These are phyloP conservation scores for Geotrichum bryndzae DNA, from an alignment of 1,139 yeast species.

Conservation along the genomic window DNA sequence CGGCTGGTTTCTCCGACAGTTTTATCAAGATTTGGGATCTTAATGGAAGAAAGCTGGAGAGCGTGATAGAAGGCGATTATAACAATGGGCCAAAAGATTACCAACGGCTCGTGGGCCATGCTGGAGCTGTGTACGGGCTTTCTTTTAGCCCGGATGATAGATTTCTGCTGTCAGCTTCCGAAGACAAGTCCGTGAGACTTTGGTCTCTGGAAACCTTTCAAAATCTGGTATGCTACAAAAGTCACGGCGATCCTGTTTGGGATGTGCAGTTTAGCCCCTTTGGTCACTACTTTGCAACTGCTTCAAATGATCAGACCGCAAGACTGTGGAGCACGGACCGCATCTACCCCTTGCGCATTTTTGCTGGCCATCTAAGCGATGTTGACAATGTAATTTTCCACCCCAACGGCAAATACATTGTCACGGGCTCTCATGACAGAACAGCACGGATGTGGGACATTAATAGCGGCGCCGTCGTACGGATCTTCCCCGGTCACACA, in stretches of 20 bases:
- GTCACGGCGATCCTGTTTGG: slow-evolving; percentile 96
- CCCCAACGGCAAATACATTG: slow-evolving; percentile 89
- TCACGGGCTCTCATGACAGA: slow-evolving; percentile 92
- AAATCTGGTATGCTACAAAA: slow-evolving; percentile 83
- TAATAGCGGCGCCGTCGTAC: slow-evolving; percentile 79
- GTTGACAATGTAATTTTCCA: slow-evolving; percentile 94
- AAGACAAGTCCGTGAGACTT: slow-evolving; percentile 82
- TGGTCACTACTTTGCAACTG: slow-evolving; percentile 96
- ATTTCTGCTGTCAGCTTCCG: slow-evolving; percentile 6
- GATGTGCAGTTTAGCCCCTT: slow-evolving; percentile 90
- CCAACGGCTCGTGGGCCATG: slow-evolving; percentile 72
- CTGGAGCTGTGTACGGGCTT: slow-evolving; percentile 88
- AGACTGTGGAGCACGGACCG: slow-evolving; percentile 98
- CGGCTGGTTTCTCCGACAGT: slow-evolving; percentile 92
- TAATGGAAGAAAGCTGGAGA: slow-evolving; percentile 77
- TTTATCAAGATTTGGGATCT: slow-evolving; percentile 87
- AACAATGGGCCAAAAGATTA: slow-evolving; percentile 22
- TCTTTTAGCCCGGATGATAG: slow-evolving; percentile 55
- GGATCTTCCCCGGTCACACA: slow-evolving; percentile 92
- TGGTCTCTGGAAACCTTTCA: slow-evolving; percentile 94
- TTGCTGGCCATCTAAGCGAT: slow-evolving; percentile 96
- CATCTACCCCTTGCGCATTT: slow-evolving; percentile 87
- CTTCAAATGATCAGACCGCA: slow-evolving; percentile 96
- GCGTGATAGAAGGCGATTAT: slow-evolving; percentile 57
- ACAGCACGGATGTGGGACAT: slow-evolving; percentile 99